phyloP scores from a whole-genome alignment of 441 rosid genomes.

The Omphalea diandra region DNA sequence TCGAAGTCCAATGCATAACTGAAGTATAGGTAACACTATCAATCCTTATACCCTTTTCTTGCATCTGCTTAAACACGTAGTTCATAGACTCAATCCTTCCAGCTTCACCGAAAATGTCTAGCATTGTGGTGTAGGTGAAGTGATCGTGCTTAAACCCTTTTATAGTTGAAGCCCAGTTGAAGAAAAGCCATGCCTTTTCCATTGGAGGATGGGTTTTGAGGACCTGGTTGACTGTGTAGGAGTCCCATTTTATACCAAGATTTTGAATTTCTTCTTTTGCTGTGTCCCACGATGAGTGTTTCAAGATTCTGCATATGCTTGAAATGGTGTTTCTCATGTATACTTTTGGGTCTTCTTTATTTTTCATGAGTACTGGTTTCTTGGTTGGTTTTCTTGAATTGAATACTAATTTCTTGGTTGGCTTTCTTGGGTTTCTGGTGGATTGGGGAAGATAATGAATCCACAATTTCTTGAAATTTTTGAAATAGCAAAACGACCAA shows the following conservation, averaged over 20 bases:
- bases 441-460: constrained; percentile 36
- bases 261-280: constrained; percentile 49
- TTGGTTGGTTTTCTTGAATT: constrained; percentile 15
- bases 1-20: constrained; percentile 75
- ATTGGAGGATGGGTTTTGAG: constrained; percentile 88
- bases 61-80: constrained; percentile 59
- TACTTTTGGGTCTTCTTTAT: constrained; percentile 32
- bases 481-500: not conserved
- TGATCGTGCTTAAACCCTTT: constrained; percentile 79
- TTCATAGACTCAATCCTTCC: constrained; percentile 71
- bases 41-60: constrained; percentile 53
- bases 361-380: constrained; percentile 15
- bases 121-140: constrained; percentile 89
- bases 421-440: constrained; percentile 32
- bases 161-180: constrained; percentile 62
- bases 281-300: constrained; percentile 72
- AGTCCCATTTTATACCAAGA: constrained; percentile 68
- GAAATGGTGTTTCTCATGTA: constrained; percentile 58
- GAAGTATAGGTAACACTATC: constrained; percentile 80
- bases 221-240: constrained; percentile 68
- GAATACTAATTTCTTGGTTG: constrained; percentile 21
- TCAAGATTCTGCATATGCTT: constrained; percentile 59
- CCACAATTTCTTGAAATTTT: constrained; percentile 13
- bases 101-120: constrained; percentile 89
- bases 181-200: constrained; percentile 90